Conservation (phyloP, 2,329 filamentous ascomycete genomes). For the Penicillium sp. region DNA sequence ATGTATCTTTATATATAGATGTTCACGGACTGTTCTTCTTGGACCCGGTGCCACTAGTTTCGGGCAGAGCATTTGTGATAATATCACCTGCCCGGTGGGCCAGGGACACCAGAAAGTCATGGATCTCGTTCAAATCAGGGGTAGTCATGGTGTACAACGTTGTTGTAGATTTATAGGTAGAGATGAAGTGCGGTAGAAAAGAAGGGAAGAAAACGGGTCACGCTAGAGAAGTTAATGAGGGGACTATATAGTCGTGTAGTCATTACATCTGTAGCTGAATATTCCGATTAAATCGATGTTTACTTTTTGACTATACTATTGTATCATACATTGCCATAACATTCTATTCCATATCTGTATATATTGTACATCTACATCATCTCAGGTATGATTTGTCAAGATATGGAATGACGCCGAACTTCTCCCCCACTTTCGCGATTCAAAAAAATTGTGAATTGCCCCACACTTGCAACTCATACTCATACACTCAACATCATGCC, state of each 20-base stretch:
- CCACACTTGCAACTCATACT: no score
- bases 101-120: conserved; percentile 42
- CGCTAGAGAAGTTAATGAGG: not conserved
- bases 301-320: no score
- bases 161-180: not conserved
- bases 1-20: not conserved
- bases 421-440: not conserved
- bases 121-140: conserved; percentile 41
- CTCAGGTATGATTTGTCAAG: not conserved
- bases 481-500: conserved; percentile 57
- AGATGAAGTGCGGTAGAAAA: not conserved
- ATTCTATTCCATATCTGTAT: no score
- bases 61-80: conserved; percentile 45
- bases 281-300: no score
- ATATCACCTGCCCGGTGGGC: conserved; percentile 44
- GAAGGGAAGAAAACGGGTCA: not conserved
- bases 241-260: not conserved
- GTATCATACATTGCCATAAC: no score
- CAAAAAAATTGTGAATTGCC: not conserved
- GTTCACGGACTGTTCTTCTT: conserved; percentile 47
- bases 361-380: not conserved
- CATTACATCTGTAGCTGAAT: not conserved
- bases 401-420: not conserved
- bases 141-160: conserved; percentile 9
- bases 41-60: conserved; percentile 37